These are phyloP conservation scores for Teratosphaeria viscida DNA, from an alignment of 2,329 filamentous ascomycete genomes.

Conservation along the genomic window DNA sequence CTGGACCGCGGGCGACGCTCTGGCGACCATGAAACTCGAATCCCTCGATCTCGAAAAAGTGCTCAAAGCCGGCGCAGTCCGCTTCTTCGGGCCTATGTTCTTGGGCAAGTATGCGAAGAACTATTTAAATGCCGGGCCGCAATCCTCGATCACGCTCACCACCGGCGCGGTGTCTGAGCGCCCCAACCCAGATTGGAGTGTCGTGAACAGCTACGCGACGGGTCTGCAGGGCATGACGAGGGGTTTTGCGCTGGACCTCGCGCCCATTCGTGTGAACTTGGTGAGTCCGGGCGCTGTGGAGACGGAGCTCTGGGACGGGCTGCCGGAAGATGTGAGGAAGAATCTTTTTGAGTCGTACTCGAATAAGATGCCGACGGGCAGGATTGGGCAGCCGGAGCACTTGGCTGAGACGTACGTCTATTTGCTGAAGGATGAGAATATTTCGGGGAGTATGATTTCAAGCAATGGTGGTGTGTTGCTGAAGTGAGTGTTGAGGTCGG, in stretches of 20 bases:
- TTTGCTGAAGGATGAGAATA: conserved; percentile 37
- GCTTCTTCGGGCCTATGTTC: conserved; percentile 42
- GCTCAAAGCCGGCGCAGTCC: conserved; percentile 36
- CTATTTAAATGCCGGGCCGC: conserved; percentile 33
- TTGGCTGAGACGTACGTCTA: conserved; percentile 40
- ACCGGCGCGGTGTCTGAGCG: conserved; percentile 42
- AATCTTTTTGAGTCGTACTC: conserved; percentile 15
- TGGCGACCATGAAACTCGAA: conserved; percentile 31
- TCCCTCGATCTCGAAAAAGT: conserved; percentile 34
- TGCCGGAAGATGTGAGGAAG: conserved; percentile 17
- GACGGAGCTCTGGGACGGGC: conserved; percentile 32
- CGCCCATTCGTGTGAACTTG: conserved; percentile 53
- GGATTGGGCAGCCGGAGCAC: conserved; percentile 31
- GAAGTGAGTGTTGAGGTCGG: conserved; percentile 3
- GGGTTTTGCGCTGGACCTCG: conserved; percentile 51
- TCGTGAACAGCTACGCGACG: conserved; percentile 39
- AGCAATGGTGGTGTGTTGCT: conserved; percentile 23
- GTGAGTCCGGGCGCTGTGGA: conserved; percentile 46
- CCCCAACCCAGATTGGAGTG: conserved; percentile 42
- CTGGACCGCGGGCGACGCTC: conserved; percentile 44
- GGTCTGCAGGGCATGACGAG: conserved; percentile 45
- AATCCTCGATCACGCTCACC: conserved; percentile 47
- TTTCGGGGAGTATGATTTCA: conserved; percentile 34
- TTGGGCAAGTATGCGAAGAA: conserved; percentile 40
- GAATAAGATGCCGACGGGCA: conserved; percentile 24